Percentiles rank a stretch among this genome's conserved stretches.
phyloP scores from a whole-genome alignment of 495 filamentous ascomycete species.

The Aspergillus heteromorphus region DNA sequence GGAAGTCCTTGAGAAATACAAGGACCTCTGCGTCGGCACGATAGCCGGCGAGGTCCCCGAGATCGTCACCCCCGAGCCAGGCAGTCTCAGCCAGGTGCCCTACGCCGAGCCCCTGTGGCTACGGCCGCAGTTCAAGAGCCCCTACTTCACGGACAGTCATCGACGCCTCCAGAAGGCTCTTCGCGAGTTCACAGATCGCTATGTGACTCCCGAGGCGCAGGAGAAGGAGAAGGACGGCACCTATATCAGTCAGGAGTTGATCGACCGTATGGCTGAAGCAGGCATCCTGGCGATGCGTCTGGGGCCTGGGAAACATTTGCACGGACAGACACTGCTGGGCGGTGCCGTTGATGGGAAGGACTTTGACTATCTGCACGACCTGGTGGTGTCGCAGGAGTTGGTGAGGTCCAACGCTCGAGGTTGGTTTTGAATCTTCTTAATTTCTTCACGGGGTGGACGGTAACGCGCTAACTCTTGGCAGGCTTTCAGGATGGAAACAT shows the following conservation, averaged over 20 bases:
- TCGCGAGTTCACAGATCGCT: conserved; percentile 66
- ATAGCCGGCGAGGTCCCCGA: conserved; percentile 69
- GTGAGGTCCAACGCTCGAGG: conserved; percentile 64
- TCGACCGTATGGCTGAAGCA: conserved; percentile 68
- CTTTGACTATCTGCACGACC: conserved; percentile 84
- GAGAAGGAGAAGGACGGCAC: conserved; percentile 72
- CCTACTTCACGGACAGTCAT: conserved; percentile 79
- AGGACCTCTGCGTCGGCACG: conserved; percentile 67
- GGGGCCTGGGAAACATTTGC: conserved; percentile 77
- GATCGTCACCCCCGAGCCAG: conserved; percentile 63
- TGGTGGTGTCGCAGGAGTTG: conserved; percentile 71
- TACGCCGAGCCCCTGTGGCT: conserved; percentile 83
- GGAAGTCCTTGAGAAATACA: conserved; percentile 68
- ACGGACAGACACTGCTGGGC: conserved; percentile 60
- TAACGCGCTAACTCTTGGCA: conserved; percentile 13
- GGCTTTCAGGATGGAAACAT: conserved; percentile 54
- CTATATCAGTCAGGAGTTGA: conserved; percentile 69
- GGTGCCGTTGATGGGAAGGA: conserved; percentile 72
- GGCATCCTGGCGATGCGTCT: conserved; percentile 77
- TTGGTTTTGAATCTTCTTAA: conserved; percentile 2
- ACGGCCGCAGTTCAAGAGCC: conserved; percentile 69
- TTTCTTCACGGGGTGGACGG: conserved; percentile 37
- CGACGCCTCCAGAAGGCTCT: conserved; percentile 63
- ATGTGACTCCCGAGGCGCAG: conserved; percentile 70
- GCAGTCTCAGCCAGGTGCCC: conserved; percentile 68